Percentiles rank a stretch among this genome's conserved stretches.
Conservation (phyloP, 2,329 filamentous ascomycete species). For the Claviceps pusilla region DNA sequence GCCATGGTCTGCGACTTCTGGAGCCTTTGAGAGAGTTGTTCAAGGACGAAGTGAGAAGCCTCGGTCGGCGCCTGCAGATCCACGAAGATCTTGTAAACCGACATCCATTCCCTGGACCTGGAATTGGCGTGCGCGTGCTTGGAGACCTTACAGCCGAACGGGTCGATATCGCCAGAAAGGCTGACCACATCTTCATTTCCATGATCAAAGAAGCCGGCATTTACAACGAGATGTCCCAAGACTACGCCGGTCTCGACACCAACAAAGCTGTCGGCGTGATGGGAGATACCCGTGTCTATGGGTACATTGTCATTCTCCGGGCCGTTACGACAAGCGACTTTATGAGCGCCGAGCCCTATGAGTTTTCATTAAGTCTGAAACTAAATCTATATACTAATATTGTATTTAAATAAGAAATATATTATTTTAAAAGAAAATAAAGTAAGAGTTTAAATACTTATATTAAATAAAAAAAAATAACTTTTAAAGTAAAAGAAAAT, state of each 20-base stretch:
- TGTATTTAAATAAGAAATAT: no score
- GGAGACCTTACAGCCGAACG: slow-evolving; percentile 71
- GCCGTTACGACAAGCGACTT: slow-evolving; percentile 5
- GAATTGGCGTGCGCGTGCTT: slow-evolving; percentile 62
- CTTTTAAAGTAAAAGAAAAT: no score
- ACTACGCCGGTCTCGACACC: slow-evolving; percentile 13
- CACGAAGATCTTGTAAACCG: slow-evolving; percentile 18
- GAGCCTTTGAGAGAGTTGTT: slow-evolving; percentile 29
- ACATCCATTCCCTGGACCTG: slow-evolving; percentile 15
- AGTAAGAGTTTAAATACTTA: no score
- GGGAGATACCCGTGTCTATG: slow-evolving; percentile 16
- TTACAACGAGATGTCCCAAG: slow-evolving; percentile 41
- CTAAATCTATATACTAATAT: no score
- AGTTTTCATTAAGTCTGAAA: slow-evolving; percentile 49
- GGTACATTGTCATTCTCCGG: slow-evolving; percentile 16
- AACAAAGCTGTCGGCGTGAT: slow-evolving; percentile 10
- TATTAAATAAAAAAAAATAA: no score
- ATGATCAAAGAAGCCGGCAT: slow-evolving; percentile 59
- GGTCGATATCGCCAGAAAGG: slow-evolving; percentile 63
- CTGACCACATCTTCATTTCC: slow-evolving; percentile 63
- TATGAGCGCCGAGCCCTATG: slow-evolving; percentile 56
- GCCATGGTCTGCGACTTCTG: slow-evolving; percentile 33
- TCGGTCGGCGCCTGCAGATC: slow-evolving; percentile 18
- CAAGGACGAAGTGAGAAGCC: slow-evolving; percentile 48
- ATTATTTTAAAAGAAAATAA: no score